Base-by-base conservation (phyloP, 2,329 filamentous ascomycete genomes). In the Colletotrichum sp. region DNA sequence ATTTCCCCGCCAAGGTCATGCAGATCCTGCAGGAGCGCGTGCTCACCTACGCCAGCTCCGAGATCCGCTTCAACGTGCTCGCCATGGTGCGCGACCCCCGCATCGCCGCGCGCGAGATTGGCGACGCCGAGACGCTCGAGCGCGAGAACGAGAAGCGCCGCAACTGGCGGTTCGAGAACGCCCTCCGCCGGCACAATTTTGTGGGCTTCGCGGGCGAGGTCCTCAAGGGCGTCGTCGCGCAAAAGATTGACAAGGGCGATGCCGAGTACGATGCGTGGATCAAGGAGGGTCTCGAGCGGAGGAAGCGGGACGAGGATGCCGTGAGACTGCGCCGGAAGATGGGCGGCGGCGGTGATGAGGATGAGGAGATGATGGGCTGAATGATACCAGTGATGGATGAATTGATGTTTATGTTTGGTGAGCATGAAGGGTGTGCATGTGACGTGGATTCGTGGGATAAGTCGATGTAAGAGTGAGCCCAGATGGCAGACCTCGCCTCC, bases 41-140 rank as follows among this genome's bases (percentile, higher is more conserved):
- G 79, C 93, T 91, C 76, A 90, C 96, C 72, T 98, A 99, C 85
- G 96, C 96, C 18, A 88, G 92, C 22, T 91, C 92, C 1, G 97
- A 99, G 89, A 98, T 98, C 77, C 91, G 96, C 60, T 99, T 99
- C 88, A 99, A 99, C 84, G 89, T 99, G 70, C 91, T 99, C 83
- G 97, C 96, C 60, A 96, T 98, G 90, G 95, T 96, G 79, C 90
- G 93, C 78, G 97, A 99, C 86, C 87, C 96, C 82, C 90, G 97
- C 58, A 88, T 94, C 61, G 89, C 92, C 65, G 96, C 96, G 36
- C 89, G 90, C 73, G 95, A 97, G 84, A 91, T 97, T 78, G 96
- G 96, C 61, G 97, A 99, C 85, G 83, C 86, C 58, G 96, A 98
- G 82, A 88, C 93, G 84, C 85, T 98, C 79, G 92, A 92, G 78